Evolutionary conservation across 495 filamentous ascomycete species (phyloP).

Genomic region (Neurospora sp.): DNA sequence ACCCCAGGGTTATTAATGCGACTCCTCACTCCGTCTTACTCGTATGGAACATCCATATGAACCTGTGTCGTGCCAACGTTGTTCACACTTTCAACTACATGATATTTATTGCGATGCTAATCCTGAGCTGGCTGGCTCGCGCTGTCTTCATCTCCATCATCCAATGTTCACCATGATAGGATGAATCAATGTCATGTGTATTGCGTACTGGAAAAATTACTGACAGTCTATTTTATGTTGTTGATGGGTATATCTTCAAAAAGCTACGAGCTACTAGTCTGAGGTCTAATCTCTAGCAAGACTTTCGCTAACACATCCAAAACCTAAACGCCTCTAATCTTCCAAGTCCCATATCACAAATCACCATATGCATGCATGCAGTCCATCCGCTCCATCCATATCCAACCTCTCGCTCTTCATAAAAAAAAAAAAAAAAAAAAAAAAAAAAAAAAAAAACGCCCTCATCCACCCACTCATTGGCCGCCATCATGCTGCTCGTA

Average conservation of each 20-base stretch:
- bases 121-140: neutral
- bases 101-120: neutral
- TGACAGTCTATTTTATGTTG: neutral
- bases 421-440: neutral
- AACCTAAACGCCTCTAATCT: neutral
- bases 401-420: neutral
- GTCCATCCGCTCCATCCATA: neutral
- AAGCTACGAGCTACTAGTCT: neutral
- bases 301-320: neutral
- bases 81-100: neutral
- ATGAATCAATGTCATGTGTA: neutral
- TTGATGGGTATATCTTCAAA: neutral
- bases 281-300: neutral
- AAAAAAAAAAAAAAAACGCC: no score
- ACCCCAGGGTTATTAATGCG: neutral
- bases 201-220: neutral
- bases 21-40: neutral
- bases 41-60: neutral
- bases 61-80: neutral
- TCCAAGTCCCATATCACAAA: neutral
- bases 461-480: no score
- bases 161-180: neutral
- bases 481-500: no score
- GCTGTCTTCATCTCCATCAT: neutral
- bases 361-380: neutral